phyloP scores from a whole-genome alignment of 2,329 filamentous ascomycete genomes.

The Fusarium poae region DNA sequence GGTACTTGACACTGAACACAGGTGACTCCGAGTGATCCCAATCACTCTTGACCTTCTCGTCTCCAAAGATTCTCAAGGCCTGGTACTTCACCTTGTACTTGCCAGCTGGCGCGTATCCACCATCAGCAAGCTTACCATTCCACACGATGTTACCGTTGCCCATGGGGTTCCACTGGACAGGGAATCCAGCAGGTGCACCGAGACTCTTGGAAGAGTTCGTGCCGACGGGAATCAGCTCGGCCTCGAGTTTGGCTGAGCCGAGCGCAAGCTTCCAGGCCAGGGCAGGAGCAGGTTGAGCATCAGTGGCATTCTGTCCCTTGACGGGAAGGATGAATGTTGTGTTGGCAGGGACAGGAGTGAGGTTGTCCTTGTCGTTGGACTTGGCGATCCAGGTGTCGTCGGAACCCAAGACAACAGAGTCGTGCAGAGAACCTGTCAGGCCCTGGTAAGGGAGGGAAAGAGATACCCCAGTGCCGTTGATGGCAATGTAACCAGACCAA shows the following conservation, averaged over 20 bases:
- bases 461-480: constrained; percentile 55
- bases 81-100: constrained; percentile 63
- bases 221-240: constrained; percentile 59
- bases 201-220: constrained; percentile 27
- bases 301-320: constrained; percentile 50
- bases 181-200: constrained; percentile 51
- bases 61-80: constrained; percentile 65
- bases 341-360: constrained; percentile 51
- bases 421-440: constrained; percentile 54
- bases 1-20: constrained; percentile 61
- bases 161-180: constrained; percentile 51
- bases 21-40: constrained; percentile 61
- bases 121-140: constrained; percentile 62
- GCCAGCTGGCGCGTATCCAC: constrained; percentile 62
- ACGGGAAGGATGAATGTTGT: constrained; percentile 58
- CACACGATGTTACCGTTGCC: constrained; percentile 51
- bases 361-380: constrained; percentile 51
- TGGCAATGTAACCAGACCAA: constrained; percentile 58
- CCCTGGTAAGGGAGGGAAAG: constrained; percentile 59
- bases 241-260: constrained; percentile 59
- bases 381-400: constrained; percentile 49
- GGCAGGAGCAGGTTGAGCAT: constrained; percentile 53
- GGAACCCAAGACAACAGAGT: constrained; percentile 41
- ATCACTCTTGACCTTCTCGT: constrained; percentile 59
- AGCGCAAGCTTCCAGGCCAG: constrained; percentile 59